These are phyloP conservation scores for Akanthomyces muscarius DNA, from an alignment of 2,329 filamentous ascomycete genomes.

Conservation along the genomic window DNA sequence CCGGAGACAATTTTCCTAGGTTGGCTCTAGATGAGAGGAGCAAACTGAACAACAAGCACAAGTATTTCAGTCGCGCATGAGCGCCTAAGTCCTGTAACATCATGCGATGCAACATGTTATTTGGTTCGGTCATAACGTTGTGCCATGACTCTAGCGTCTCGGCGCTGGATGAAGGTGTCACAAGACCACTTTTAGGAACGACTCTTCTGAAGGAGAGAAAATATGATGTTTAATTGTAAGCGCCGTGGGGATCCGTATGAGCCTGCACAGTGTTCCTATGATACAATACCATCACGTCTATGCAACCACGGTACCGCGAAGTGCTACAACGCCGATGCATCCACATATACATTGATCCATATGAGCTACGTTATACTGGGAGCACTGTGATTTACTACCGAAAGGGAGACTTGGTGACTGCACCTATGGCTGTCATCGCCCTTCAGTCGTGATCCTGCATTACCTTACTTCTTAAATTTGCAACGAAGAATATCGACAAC, in stretches of 20 bases:
- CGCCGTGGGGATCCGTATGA: background rate
- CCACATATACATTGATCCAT: background rate
- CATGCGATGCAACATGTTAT: background rate
- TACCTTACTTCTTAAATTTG: too few species aligned
- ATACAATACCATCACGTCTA: background rate
- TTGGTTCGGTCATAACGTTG: background rate
- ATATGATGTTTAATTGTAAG: background rate
- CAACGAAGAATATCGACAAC: too few species aligned
- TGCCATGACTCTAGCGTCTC: background rate
- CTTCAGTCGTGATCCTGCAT: too few species aligned
- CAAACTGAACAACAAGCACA: too few species aligned
- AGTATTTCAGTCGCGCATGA: background rate
- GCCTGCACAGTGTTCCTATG: background rate
- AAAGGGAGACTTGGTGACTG: background rate
- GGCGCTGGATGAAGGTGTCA: background rate
- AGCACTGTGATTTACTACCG: too few species aligned
- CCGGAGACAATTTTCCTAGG: too few species aligned
- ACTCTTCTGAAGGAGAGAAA: background rate
- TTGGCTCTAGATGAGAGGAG: background rate
- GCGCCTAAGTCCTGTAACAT: background rate
- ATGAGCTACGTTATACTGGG: background rate
- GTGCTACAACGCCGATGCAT: background rate
- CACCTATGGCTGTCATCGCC: background rate
- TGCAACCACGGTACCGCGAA: background rate
- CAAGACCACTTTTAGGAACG: background rate